Conservation (phyloP, 495 filamentous ascomycete genomes). For the Talaromyces adpressus region DNA sequence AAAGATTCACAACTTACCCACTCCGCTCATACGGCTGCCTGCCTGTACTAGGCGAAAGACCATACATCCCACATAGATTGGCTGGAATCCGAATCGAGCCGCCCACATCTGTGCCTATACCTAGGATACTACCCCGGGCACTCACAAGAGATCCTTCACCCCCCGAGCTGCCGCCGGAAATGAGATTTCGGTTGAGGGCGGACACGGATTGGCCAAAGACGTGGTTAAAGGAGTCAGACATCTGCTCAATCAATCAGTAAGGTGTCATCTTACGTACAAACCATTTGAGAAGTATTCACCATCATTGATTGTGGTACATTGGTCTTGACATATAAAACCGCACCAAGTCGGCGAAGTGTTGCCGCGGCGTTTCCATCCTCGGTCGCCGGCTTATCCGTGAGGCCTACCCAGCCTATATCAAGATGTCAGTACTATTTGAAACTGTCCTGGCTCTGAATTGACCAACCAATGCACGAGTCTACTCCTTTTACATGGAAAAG, state of each 20-base stretch:
- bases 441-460: not conserved
- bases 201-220: slow-evolving; percentile 47
- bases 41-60: slow-evolving; percentile 52
- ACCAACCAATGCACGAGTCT: slow-evolving; percentile 37
- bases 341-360: slow-evolving; percentile 28
- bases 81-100: slow-evolving; percentile 63
- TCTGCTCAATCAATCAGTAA: slow-evolving; percentile 22
- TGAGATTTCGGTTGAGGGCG: slow-evolving; percentile 49
- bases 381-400: not conserved
- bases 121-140: slow-evolving; percentile 50
- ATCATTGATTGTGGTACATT: slow-evolving; percentile 51
- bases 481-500: slow-evolving; percentile 52
- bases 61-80: slow-evolving; percentile 56
- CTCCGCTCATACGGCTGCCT: slow-evolving; percentile 42
- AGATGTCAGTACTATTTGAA: not conserved
- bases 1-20: not conserved
- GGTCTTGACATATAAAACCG: slow-evolving; percentile 58
- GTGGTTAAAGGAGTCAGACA: slow-evolving; percentile 46
- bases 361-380: slow-evolving; percentile 9
- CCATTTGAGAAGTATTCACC: slow-evolving; percentile 12
- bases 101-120: slow-evolving; percentile 64
- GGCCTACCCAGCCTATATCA: slow-evolving; percentile 7
- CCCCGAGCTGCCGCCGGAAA: slow-evolving; percentile 56
- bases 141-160: slow-evolving; percentile 62
- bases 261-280: not conserved